These are phyloP conservation scores for Ogataea pignaliae DNA, from an alignment of 805 yeast genomes.

Conservation along the genomic window DNA sequence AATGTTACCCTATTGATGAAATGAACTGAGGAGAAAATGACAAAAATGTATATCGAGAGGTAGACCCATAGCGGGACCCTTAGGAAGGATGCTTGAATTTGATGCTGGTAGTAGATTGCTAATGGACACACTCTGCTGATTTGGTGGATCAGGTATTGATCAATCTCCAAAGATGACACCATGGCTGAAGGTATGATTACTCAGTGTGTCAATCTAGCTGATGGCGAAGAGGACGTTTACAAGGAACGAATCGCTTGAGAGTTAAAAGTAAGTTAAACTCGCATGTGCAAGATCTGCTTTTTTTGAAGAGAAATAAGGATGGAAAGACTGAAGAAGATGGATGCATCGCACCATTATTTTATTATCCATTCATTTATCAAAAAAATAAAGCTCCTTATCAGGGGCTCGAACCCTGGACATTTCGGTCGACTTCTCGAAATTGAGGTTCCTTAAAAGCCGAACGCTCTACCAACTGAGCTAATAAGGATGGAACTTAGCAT, in stretches of 20 bases:
- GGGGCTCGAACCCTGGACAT: conserved; percentile 64
- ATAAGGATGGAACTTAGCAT: conserved; percentile 32
- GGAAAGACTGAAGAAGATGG: too few species aligned
- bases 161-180: conserved; percentile 2
- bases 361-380: too few species aligned
- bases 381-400: conserved; percentile 41
- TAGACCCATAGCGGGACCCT: conserved; percentile 13
- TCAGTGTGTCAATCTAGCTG: not conserved
- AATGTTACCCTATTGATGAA: conserved; percentile 10
- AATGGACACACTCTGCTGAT: conserved; percentile 4
- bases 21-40: conserved; percentile 2
- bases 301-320: too few species aligned
- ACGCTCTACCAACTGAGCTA: conserved; percentile 71
- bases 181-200: not conserved
- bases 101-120: conserved; percentile 9
- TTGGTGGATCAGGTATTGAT: conserved; percentile 2
- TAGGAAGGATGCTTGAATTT: conserved; percentile 7
- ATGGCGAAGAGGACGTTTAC: conserved; percentile 1
- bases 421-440: conserved; percentile 39
- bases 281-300: too few species aligned
- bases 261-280: too few species aligned
- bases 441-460: conserved; percentile 49
- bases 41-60: conserved; percentile 1
- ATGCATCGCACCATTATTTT: too few species aligned
- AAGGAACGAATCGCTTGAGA: too few species aligned